Conservation (phyloP, 2,329 filamentous ascomycete species). For the Fusarium sp. region DNA sequence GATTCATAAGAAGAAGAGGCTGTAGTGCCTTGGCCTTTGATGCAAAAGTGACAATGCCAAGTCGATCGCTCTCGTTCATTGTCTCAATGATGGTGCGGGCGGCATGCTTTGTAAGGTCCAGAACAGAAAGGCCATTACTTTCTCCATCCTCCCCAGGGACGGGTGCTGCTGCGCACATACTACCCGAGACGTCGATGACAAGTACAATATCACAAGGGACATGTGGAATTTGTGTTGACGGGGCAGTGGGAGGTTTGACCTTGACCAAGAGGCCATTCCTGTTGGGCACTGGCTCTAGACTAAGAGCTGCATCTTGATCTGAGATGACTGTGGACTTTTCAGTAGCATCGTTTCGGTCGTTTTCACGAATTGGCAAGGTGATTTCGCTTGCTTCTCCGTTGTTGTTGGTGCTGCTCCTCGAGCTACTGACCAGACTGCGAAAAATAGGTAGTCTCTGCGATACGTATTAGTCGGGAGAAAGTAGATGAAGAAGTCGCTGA, state of each 20-base stretch:
- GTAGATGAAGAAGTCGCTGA: fast-evolving
- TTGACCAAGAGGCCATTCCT: conserved; percentile 62
- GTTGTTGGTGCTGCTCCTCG: background rate
- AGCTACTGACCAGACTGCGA: conserved; percentile 5
- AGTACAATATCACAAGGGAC: conserved; percentile 73
- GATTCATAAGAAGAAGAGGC: conserved; percentile 63
- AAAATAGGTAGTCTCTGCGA: conserved; percentile 41
- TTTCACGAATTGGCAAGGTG: conserved; percentile 17
- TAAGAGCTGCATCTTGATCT: conserved; percentile 42
- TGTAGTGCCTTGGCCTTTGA: conserved; percentile 61
- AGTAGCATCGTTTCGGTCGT: background rate
- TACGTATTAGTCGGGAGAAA: background rate
- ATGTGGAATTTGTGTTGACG: conserved; percentile 53
- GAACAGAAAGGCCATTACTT: conserved; percentile 65
- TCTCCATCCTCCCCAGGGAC: conserved; percentile 64
- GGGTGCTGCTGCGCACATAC: conserved; percentile 66
- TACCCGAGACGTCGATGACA: conserved; percentile 73
- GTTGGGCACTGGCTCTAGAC: conserved; percentile 58
- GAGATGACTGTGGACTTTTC: conserved; percentile 2
- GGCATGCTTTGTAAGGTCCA: conserved; percentile 74
- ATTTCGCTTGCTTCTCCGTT: background rate
- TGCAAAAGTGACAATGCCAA: conserved; percentile 72
- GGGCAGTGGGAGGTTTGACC: conserved; percentile 61
- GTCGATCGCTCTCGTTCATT: conserved; percentile 66
- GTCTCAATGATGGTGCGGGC: conserved; percentile 71